Evolutionary conservation across 208 protist genomes (phyloP), one percentile per base, ranked within the genome.

Genomic region (Wallacemonas sp.): DNA sequence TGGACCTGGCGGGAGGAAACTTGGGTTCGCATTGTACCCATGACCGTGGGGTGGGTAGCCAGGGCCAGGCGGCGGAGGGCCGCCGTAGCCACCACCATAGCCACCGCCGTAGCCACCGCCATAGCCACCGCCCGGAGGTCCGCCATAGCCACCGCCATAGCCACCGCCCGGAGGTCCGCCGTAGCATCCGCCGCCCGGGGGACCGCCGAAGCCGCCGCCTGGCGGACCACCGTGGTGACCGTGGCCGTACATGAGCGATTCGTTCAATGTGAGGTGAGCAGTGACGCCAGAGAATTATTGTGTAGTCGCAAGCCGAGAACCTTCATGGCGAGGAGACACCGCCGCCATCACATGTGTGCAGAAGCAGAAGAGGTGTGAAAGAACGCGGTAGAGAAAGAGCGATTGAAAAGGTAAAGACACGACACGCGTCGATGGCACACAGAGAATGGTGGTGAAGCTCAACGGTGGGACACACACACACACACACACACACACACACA

Each of bases 1-100:
- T 8, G 46, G 46, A 50, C 13, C 13, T 8, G 46, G 46, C 5
- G 50, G 50, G 4, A 57, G 24, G 50, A 27, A 57, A 8, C 39
- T 5, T 38, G 50, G 50, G n/a, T 39, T 57, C 9, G 30, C 50
- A n/a, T 57, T 57, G 50, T 57, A 57, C 4, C 50, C 50, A 19
- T 34, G 50, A 8, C 50, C 50, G 29, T 57, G 12, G 6, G 50
- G 17, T 3, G 50, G 50, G 32, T 57, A 57, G 19, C 50, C 50
- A 4, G 50, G 50, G 6, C 50, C 26, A 13, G 50, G 50, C 6
- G 29, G 50, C n/a, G 46, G 46, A 36, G 46, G 46, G 15, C 30
- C 6, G 50, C 19, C 19, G 42, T 48, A 48, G 42, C 19, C 5
- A 48, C n/a, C n/a, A n/a, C n/a, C n/a, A n/a, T 9, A 19, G 9